A percentile compares a stretch with the other conserved stretches of the same genome.
Evolutionary conservation across 1,284 basidiomycete genomes (phyloP).

Genomic region (Microbotryum silenes-acaulis): DNA sequence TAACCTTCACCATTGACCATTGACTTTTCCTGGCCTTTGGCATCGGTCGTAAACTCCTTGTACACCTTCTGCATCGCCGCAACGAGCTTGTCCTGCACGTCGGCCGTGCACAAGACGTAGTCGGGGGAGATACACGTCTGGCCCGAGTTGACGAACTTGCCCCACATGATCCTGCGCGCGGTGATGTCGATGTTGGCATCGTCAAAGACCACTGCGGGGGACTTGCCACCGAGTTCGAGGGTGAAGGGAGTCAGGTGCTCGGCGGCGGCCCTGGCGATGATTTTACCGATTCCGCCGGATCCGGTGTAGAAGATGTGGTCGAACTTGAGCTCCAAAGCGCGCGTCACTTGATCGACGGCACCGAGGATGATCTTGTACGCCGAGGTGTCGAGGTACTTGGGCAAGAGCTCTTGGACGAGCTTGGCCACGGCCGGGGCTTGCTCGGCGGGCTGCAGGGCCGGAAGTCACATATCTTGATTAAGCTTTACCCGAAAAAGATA

Average conservation of each 20-base stretch:
- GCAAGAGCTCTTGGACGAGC: conserved; percentile 37
- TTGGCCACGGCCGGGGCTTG: conserved; percentile 38
- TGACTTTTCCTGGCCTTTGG: not conserved
- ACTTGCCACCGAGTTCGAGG: conserved; percentile 44
- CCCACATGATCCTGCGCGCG: conserved; percentile 42
- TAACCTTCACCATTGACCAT: conserved; percentile 31
- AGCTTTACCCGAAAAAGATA: too few relatives aligned
- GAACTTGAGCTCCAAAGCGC: conserved; percentile 40
- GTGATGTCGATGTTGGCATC: conserved; percentile 40
- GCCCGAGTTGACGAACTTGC: conserved; percentile 41
- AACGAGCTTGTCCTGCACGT: conserved; percentile 23
- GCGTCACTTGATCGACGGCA: conserved; percentile 39
- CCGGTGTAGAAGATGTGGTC: conserved; percentile 44
- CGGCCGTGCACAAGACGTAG: conserved; percentile 23
- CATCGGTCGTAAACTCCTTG: conserved; percentile 9
- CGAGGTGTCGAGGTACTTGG: conserved; percentile 42
- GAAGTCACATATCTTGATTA: too few relatives aligned
- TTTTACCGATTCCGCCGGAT: conserved; percentile 37
- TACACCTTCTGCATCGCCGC: conserved; percentile 16
- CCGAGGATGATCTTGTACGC: conserved; percentile 41
- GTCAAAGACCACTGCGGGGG: conserved; percentile 42
- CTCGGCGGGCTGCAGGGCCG: conserved; percentile 32
- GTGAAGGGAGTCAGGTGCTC: conserved; percentile 39
- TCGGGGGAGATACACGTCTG: conserved; percentile 36
- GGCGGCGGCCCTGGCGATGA: conserved; percentile 42